A percentile compares a stretch with the other conserved stretches of the same genome.
phyloP scores from a whole-genome alignment of 805 yeast species.

The Myxozyma neotropica region DNA sequence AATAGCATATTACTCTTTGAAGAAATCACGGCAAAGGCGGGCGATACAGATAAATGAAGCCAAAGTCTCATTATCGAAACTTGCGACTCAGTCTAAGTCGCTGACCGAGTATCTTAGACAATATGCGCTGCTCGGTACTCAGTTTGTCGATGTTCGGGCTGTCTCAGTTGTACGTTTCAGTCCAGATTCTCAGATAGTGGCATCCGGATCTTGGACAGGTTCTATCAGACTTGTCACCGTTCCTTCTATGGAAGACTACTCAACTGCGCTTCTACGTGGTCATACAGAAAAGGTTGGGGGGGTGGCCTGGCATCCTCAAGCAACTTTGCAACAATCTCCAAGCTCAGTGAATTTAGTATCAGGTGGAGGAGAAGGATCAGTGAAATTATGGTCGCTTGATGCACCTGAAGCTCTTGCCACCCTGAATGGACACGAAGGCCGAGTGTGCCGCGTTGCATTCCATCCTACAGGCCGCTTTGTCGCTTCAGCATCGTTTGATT shows the following conservation, averaged over 20 bases:
- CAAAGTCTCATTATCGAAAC: conserved; percentile 47
- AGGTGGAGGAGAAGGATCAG: conserved; percentile 52
- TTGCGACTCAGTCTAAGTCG: conserved; percentile 52
- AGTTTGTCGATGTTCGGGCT: conserved; percentile 69
- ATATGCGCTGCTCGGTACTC: conserved; percentile 63
- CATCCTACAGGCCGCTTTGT: conserved; percentile 65
- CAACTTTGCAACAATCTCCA: conserved; percentile 33
- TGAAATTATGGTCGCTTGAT: conserved; percentile 45
- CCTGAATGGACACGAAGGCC: conserved; percentile 51
- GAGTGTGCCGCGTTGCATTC: conserved; percentile 63
- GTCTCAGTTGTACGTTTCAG: conserved; percentile 60
- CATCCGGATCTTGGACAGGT: conserved; percentile 88
- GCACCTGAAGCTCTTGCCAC: conserved; percentile 36
- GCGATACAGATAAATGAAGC: conserved; percentile 29
- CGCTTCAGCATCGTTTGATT: conserved; percentile 77
- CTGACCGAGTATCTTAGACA: conserved; percentile 44
- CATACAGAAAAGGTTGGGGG: conserved; percentile 72
- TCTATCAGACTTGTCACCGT: conserved; percentile 54
- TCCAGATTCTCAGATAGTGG: conserved; percentile 47
- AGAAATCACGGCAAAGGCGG: conserved; percentile 31
- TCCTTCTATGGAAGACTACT: conserved; percentile 44
- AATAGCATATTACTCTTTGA: conserved; percentile 57
- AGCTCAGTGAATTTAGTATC: conserved; percentile 41
- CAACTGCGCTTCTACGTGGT: conserved; percentile 43
- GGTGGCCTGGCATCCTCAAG: conserved; percentile 60